Conservation (phyloP, 2,329 filamentous ascomycete genomes). For the Alternaria angustiovoidea region DNA sequence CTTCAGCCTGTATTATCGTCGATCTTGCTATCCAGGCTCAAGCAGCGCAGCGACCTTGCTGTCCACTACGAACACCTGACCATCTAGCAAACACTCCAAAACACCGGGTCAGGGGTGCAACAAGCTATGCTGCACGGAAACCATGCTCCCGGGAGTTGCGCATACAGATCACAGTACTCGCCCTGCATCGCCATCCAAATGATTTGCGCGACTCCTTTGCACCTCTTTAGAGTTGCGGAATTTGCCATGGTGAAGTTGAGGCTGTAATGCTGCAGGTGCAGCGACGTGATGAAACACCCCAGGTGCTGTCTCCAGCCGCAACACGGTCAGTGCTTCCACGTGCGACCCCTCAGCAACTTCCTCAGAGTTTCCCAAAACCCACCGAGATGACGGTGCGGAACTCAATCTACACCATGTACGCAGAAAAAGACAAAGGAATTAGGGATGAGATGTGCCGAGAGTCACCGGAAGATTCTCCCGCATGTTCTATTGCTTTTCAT, state of each 20-base stretch:
- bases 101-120: slow-evolving; percentile 2
- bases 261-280: not conserved
- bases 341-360: not conserved
- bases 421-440: too few relatives aligned
- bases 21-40: not conserved
- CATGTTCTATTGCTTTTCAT: not conserved
- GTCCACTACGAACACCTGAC: not conserved
- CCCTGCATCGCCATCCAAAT: not conserved
- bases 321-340: not conserved
- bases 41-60: not conserved
- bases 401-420: not conserved
- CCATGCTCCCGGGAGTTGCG: not conserved
- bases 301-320: not conserved
- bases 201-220: not conserved
- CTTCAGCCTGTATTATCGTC: not conserved
- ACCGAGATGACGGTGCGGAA: not conserved
- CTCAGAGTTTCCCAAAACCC: not conserved
- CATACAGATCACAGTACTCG: not conserved
- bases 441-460: not conserved
- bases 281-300: not conserved
- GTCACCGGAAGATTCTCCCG: not conserved
- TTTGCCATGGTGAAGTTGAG: not conserved
- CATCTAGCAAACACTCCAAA: slow-evolving; percentile 3
- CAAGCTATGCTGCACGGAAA: not conserved
- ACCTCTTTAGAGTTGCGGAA: slow-evolving; percentile 1